A percentile compares a stretch with the other conserved stretches of the same genome.
Evolutionary conservation across 2,329 filamentous ascomycete species (phyloP).

Genomic region (Leptographium wingfieldii): DNA sequence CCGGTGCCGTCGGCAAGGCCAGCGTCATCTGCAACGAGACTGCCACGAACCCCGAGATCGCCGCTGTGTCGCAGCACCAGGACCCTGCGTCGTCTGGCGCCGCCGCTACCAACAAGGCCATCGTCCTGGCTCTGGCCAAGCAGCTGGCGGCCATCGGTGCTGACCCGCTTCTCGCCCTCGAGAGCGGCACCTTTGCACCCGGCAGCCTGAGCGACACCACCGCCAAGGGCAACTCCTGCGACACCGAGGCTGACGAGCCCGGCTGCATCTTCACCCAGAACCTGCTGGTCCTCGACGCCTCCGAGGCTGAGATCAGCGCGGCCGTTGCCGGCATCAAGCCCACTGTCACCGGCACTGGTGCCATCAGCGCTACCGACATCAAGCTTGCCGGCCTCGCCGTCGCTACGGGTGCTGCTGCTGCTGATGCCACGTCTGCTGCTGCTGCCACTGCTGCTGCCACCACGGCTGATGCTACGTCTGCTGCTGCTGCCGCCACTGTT

Average conservation of each 20-base stretch:
- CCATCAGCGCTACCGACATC: slow-evolving; percentile 13
- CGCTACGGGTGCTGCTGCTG: slow-evolving; percentile 7
- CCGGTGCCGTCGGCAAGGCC: slow-evolving; percentile 40
- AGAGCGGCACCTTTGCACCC: slow-evolving; percentile 50
- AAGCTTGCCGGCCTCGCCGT: slow-evolving; percentile 8
- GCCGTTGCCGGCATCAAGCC: slow-evolving; percentile 29
- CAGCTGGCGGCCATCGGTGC: slow-evolving; percentile 50
- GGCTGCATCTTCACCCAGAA: slow-evolving; percentile 45
- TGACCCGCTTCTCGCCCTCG: slow-evolving; percentile 47
- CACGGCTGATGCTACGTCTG: slow-evolving; percentile 1
- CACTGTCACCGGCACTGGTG: slow-evolving; percentile 14
- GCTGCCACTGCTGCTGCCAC: slow-evolving; percentile 5
- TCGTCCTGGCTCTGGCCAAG: slow-evolving; percentile 44
- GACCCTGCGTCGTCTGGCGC: slow-evolving; percentile 50
- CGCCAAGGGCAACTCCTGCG: slow-evolving; percentile 38
- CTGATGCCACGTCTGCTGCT: slow-evolving; percentile 7
- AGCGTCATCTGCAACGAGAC: slow-evolving; percentile 45
- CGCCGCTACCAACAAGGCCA: slow-evolving; percentile 41
- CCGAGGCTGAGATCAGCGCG: slow-evolving; percentile 38
- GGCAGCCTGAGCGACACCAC: slow-evolving; percentile 31
- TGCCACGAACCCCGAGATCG: slow-evolving; percentile 50
- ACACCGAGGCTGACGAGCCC: slow-evolving; percentile 31
- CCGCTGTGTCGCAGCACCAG: slow-evolving; percentile 51
- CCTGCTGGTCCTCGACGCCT: slow-evolving; percentile 42
- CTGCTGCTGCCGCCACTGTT: slow-evolving; percentile 1